Conservation (phyloP, 2,329 filamentous ascomycete genomes). For the Gaeumannomyces tritici region DNA sequence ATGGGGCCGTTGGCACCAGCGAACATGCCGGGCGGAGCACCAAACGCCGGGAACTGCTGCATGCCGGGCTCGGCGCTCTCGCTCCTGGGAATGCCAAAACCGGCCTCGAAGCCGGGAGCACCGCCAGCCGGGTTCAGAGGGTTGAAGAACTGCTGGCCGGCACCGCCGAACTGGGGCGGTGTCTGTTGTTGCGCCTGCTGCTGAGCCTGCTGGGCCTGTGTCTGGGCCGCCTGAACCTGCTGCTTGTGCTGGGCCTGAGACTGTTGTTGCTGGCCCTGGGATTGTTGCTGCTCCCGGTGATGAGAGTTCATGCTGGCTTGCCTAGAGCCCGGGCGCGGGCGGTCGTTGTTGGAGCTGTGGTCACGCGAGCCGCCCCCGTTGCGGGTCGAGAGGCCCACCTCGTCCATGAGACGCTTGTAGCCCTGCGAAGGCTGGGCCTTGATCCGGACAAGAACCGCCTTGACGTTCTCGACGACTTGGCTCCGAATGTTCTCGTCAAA, state of each 20-base stretch:
- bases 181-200: constrained; percentile 12
- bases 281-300: constrained; percentile 23
- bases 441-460: constrained; percentile 76
- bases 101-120: constrained; percentile 37
- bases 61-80: constrained; percentile 42
- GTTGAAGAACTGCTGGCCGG: constrained; percentile 38
- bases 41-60: constrained; percentile 38
- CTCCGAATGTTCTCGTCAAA: constrained; percentile 84
- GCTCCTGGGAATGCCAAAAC: constrained; percentile 39
- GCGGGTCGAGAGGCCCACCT: constrained; percentile 78
- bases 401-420: constrained; percentile 98
- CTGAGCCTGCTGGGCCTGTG: constrained; percentile 19
- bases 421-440: constrained; percentile 92
- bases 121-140: constrained; percentile 31
- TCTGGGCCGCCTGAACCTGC: constrained; percentile 15
- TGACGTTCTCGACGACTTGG: constrained; percentile 86
- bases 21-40: constrained; percentile 40
- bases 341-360: constrained; percentile 34
- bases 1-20: constrained; percentile 31
- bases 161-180: constrained; percentile 5
- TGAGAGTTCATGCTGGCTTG: constrained; percentile 38
- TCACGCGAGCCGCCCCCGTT: constrained; percentile 36
- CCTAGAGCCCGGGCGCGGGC: constrained; percentile 46
- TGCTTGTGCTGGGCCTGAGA: constrained; percentile 25
- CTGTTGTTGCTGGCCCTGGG: constrained; percentile 13